These are phyloP conservation scores for Oryza meyeriana DNA, from an alignment of 176 grass and related monocot species.

Conservation along the genomic window DNA sequence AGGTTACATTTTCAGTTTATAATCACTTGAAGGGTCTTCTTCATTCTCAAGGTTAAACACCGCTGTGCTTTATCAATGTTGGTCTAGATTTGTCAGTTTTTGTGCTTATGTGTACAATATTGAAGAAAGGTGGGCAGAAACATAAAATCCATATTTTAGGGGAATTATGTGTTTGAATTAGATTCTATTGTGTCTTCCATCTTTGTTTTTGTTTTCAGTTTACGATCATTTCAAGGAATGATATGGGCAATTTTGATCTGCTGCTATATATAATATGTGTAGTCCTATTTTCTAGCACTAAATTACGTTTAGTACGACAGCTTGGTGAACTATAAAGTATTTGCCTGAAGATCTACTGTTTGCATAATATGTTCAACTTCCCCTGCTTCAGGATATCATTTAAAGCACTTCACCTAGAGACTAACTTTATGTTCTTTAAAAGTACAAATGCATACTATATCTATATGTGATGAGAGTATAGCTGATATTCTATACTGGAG, in stretches of 20 bases:
- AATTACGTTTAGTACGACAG: background rate
- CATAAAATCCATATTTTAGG: background rate
- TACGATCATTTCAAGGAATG: background rate
- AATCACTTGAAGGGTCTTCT: slow-evolving; percentile 66
- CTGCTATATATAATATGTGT: background rate
- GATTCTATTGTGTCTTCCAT: background rate
- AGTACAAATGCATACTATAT: background rate
- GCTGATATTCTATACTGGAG: background rate
- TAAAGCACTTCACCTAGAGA: background rate
- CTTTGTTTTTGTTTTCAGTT: background rate
- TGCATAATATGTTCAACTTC: background rate
- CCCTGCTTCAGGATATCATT: background rate
- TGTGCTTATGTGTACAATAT: slow-evolving; percentile 4
- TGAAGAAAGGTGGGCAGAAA: background rate
- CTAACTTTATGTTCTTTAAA: background rate
- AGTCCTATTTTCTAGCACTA: background rate
- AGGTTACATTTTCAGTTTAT: slow-evolving; percentile 90
- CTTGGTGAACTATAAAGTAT: background rate
- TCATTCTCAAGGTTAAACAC: slow-evolving; percentile 51
- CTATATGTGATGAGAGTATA: background rate
- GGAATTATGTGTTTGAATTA: background rate
- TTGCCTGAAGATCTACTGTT: background rate
- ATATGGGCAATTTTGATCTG: background rate
- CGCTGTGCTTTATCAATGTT: background rate
- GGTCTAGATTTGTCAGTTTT: background rate